Base-by-base conservation (phyloP, 2,329 filamentous ascomycete species). In the Sporothrix protearum region DNA sequence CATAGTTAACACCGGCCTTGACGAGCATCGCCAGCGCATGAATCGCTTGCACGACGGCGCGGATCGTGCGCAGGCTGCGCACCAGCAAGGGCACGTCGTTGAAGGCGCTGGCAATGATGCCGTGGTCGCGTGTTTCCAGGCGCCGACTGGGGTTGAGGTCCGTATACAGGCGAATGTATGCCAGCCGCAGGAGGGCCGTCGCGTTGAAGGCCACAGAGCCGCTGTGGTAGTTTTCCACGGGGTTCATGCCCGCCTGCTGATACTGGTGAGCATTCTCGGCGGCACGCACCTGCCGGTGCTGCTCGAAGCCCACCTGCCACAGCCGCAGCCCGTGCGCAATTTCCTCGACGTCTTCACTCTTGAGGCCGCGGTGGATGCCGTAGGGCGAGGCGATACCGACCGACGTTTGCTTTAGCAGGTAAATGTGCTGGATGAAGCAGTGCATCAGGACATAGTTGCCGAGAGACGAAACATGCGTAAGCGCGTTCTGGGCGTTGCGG, bases 381-480 rank as follows among this genome's bases (percentile, higher is more conserved):
- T 85, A 87, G 0, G 83, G 82, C 2, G 84, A 82, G 0, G 83
- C 80, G 1, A 82, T 79, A 1, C 83, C 82, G 66, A 88, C 84
- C 0, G 85, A 87, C 0, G 87, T 88, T 76, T 91, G 87, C 75
- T 91, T 90, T 28, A 91, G 79, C 49, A 92, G 82, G 77, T 90
- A 92, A 19, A 93, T 89, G 73, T 92, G 89, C 76, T 93, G 91
- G 12, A 92, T 85, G 30, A 93, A 78, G 3, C 89, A 90, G 76
- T 92, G 90, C 2, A 93, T 90, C 45, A 93, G 82, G 8, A 92
- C 86, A 74, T 93, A 92, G 75, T 91, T 91, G 0, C 90, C 91
- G 7, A 91, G 79, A 0, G 88, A 87, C 0, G 87, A 88, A 71
- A 88, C 81, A 59, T 84, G 83, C 0, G 82, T 79, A 0, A 84